Percentiles rank a stretch among this genome's conserved stretches.
Evolutionary conservation across 2,329 filamentous ascomycete genomes (phyloP).

Genomic region (Aureobasidium sp.): DNA sequence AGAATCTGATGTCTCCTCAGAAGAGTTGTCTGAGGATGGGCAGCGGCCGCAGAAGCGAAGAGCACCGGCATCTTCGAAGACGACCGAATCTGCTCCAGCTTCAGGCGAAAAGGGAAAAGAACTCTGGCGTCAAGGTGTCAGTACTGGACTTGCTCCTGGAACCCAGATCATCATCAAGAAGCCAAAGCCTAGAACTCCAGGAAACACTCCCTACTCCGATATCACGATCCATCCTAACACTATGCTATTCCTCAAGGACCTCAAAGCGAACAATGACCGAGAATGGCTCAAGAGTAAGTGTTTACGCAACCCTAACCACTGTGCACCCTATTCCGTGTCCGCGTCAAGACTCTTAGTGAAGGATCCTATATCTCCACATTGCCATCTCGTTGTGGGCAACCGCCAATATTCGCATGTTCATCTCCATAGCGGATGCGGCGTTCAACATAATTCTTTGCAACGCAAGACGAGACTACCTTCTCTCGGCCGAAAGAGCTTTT

Average conservation of each 20-base stretch:
- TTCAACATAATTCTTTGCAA: neutral
- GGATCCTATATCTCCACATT: neutral
- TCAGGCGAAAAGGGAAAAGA: conserved; percentile 37
- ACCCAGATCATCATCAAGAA: conserved; percentile 56
- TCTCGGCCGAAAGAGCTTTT: neutral
- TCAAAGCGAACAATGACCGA: conserved; percentile 54
- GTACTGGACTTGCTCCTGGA: conserved; percentile 49
- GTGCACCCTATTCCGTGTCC: neutral
- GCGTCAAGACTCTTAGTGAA: neutral
- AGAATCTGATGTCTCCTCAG: conserved; percentile 35
- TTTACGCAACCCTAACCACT: neutral
- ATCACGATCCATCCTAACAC: conserved; percentile 58
- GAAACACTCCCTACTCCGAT: conserved; percentile 51
- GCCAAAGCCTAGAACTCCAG: conserved; percentile 54
- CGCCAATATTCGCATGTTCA: neutral
- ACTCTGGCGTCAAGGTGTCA: conserved; percentile 51
- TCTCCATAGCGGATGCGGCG: neutral
- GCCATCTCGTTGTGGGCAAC: neutral
- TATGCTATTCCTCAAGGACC: conserved; percentile 51
- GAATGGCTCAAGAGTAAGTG: conserved; percentile 56
- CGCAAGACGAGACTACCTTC: neutral
- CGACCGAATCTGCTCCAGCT: neutral
- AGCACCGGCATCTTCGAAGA: conserved; percentile 19
- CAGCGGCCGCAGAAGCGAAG: conserved; percentile 19
- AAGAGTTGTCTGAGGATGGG: conserved; percentile 20